Base-by-base conservation (phyloP, 768 basidiomycete genomes). In the Clitopilus hobsonii region DNA sequence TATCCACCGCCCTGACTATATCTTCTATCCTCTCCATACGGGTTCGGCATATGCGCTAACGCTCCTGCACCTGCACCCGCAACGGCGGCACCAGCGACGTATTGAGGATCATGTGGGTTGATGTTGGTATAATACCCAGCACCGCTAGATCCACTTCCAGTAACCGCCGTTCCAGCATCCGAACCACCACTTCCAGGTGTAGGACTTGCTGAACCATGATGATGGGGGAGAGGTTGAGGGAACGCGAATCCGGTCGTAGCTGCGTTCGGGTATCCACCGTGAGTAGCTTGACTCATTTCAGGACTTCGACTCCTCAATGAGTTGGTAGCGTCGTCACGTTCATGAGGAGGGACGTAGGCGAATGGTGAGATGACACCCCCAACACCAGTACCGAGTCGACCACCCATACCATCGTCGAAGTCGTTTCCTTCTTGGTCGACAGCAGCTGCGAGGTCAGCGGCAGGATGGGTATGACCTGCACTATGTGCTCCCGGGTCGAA, bases 321-420 rank as follows among this genome's bases (percentile, higher is more conserved):
- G 18, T 28, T 5, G 2, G 4, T 41, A 36, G 1, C 32, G n/a
- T 23, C 38, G 16, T 28, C 22, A 38, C 49, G 6, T n/a, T 22
- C 54, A 20, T 23, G 18, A 45, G 23, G 22, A 49, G 62, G 59
- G 7, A 57, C 54, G 23, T 62, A 60, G n/a, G 49, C 55, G 38
- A 71, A 73, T 16, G 71, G 73, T n/a, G 70, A 66, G 0, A 74
- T 64, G 32, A 72, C 63, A 8, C 71, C 71, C 0, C 66, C 69
- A 0, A 62, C 55, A 6, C 71, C 72, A 0, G 65, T 58, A 0
- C 65, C 66, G 0, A 72, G 56, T 20, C 72, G 58, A 10, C 72
- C 71, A 23, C 70, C 68, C 62, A 73, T 70, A 0, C 72, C 72
- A 49, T 73, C 72, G 57, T 72, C 70, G n/a, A 45, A 45, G 22